Evolutionary conservation across 257 asterid species (phyloP).

Genomic region (Solanum clarkiae): DNA sequence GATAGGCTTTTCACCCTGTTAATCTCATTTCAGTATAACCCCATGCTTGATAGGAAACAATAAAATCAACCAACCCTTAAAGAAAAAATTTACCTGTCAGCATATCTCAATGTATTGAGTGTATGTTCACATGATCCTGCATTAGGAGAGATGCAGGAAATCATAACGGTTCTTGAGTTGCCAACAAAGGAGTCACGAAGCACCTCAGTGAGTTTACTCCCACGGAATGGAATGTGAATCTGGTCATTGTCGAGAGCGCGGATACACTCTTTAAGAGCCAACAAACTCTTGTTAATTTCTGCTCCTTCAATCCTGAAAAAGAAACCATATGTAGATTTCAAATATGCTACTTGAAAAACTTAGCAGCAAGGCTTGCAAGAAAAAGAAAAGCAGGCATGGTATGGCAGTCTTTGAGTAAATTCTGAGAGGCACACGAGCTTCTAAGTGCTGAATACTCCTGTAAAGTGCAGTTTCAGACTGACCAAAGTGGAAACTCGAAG

Average conservation of each 20-base stretch:
- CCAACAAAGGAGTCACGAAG: constrained; percentile 99
- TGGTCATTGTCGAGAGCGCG: constrained; percentile 99
- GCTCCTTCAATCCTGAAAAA: constrained; percentile 92
- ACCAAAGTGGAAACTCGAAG: not conserved
- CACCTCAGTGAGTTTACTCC: constrained; percentile 98
- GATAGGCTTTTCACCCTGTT: constrained; percentile 97
- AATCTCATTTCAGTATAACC: constrained; percentile 1
- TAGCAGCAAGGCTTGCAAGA: not conserved
- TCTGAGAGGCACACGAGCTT: not conserved
- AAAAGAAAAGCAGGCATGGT: not conserved
- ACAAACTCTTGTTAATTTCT: constrained; percentile 94
- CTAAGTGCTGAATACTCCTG: not conserved
- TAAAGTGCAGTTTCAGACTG: not conserved
- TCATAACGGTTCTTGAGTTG: constrained; percentile 97
- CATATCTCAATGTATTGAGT: constrained; percentile 95
- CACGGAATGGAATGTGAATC: constrained; percentile 97
- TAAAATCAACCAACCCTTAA: not conserved
- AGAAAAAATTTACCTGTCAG: constrained; percentile 56
- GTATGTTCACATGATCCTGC: constrained; percentile 99
- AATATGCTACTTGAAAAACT: not conserved
- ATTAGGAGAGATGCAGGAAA: constrained; percentile 96
- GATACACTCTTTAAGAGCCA: constrained; percentile 97
- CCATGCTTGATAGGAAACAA: not conserved
- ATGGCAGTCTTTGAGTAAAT: not conserved
- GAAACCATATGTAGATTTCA: not conserved